Base-by-base conservation (phyloP, 225 moss, liverwort and hornwort genomes). In the Takakia lepidozioides region DNA sequence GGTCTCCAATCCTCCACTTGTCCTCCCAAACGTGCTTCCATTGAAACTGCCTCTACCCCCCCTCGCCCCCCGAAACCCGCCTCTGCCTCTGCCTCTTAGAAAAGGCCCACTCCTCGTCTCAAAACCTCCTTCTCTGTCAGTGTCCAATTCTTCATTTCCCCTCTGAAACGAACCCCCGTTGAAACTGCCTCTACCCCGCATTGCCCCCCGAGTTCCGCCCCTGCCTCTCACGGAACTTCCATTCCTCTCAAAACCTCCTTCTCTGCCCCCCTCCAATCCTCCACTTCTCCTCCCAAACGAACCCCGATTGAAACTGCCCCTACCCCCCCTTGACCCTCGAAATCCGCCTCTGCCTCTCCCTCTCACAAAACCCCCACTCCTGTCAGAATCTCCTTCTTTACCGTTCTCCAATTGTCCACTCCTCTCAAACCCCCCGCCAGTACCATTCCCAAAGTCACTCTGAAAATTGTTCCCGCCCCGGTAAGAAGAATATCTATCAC, bases 391-490 rank as follows among this genome's bases (percentile, higher is more conserved):
- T 21, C 22, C 15, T 19, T 29, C 46, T n/a, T 50, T 44, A 37
- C 51, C 56, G 32, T 41, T 46, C 55, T 24, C 37, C 43, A 55
- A n/a, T n/a, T n/a, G n/a, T 66, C 41, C 58, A 15, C 63, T 38
- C 44, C 60, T 64, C 3, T 6, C 70, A 38, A 19, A 35, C 3
- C 22, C 10, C 19, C 13, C 3, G 13, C 5, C 38, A 58, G 28
- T 44, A 54, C 36, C 18, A 29, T 67, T 35, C 55, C 62, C 8
- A 41, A 35, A 59, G 55, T 49, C 8, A 25, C 22, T 25, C 46
- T 27, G 11, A 21, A 10, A 25, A 2, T 47, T 26, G 11, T 1
- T 25, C 17, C 28, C 45, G n/a, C n/a, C n/a, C n/a, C n/a, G n/a
- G n/a, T n/a, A n/a, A n/a, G n/a, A n/a, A n/a, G n/a, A n/a, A n/a